A percentile compares a stretch with the other conserved stretches of the same genome.
phyloP scores from a whole-genome alignment of 495 filamentous ascomycete species.

The Aspergillus taichungensis region DNA sequence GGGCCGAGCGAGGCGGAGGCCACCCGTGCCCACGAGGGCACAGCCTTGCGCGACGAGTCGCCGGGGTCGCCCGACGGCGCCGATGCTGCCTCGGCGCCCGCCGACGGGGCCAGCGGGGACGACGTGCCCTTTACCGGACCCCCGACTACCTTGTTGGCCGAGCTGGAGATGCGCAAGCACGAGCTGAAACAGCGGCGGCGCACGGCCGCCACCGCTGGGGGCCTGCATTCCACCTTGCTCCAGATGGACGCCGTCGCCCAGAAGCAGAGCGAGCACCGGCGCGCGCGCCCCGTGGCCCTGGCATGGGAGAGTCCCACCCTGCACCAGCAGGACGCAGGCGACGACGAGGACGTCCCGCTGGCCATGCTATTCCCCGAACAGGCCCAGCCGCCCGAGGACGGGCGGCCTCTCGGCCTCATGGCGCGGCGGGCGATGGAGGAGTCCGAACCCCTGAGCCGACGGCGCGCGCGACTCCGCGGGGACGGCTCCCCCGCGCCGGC shows the following conservation, averaged over 20 bases:
- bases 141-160: slow-evolving; percentile 86
- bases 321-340: slow-evolving; percentile 31
- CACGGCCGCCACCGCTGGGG: slow-evolving; percentile 56
- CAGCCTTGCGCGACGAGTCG: slow-evolving; percentile 11
- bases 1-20: slow-evolving; percentile 13
- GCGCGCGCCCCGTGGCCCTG: slow-evolving; percentile 65
- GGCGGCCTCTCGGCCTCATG: slow-evolving; percentile 75
- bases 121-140: slow-evolving; percentile 52
- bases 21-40: slow-evolving; percentile 10
- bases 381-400: slow-evolving; percentile 43
- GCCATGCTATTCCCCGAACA: slow-evolving; percentile 67
- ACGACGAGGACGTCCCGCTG: slow-evolving; percentile 75
- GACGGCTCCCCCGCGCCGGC: slow-evolving; percentile 21
- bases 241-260: slow-evolving; percentile 88
- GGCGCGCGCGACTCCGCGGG: slow-evolving; percentile 69
- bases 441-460: slow-evolving; percentile 74
- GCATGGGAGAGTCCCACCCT: slow-evolving; percentile 75
- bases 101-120: slow-evolving; percentile 27
- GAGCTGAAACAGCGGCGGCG: slow-evolving; percentile 69
- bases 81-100: slow-evolving; percentile 10
- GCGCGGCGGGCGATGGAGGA: slow-evolving; percentile 81
- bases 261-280: slow-evolving; percentile 66
- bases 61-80: slow-evolving; percentile 12
- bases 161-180: slow-evolving; percentile 81
- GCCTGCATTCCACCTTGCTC: slow-evolving; percentile 80